Conservation (phyloP, 768 basidiomycete genomes). For the Mycena amicta region DNA sequence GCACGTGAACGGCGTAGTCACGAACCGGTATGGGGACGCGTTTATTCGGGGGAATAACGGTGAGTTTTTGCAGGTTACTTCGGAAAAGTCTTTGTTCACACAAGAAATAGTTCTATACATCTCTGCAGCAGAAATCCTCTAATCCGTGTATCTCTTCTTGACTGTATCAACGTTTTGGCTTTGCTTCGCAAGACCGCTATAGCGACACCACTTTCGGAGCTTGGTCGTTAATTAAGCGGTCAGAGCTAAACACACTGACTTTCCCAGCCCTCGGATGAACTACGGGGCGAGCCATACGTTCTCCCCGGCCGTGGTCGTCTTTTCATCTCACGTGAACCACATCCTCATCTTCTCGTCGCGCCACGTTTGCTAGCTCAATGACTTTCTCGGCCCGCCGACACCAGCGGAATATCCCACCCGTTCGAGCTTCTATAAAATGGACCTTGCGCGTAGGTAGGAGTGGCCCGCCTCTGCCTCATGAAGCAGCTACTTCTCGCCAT, state of each 20-base stretch:
- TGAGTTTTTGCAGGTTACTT: conserved; percentile 30
- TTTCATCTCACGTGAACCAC: conserved; percentile 2
- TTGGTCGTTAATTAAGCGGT: not conserved
- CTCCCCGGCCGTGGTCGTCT: conserved; percentile 1
- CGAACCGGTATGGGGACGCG: conserved; percentile 91
- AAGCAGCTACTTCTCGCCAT: conserved; percentile 14
- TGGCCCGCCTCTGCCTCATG: no score
- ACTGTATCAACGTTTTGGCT: conserved; percentile 14
- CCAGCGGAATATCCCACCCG: not conserved
- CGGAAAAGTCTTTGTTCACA: conserved; percentile 2
- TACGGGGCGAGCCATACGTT: not conserved
- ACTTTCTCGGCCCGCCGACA: conserved; percentile 2
- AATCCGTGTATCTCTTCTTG: conserved; percentile 21
- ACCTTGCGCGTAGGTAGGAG: not conserved
- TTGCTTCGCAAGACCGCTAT: not conserved
- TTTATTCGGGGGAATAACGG: conserved; percentile 96
- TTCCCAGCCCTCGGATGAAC: not conserved
- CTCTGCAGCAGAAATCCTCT: conserved; percentile 67
- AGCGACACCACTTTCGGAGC: not conserved
- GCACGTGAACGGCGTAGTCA: conserved; percentile 83
- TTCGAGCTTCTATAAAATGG: not conserved
- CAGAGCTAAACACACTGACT: no score
- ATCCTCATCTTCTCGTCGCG: not conserved
- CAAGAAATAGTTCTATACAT: conserved; percentile 68
- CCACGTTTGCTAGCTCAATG: not conserved